Base-by-base conservation (phyloP, 1,284 basidiomycete genomes). In the Ustilago esculenta region DNA sequence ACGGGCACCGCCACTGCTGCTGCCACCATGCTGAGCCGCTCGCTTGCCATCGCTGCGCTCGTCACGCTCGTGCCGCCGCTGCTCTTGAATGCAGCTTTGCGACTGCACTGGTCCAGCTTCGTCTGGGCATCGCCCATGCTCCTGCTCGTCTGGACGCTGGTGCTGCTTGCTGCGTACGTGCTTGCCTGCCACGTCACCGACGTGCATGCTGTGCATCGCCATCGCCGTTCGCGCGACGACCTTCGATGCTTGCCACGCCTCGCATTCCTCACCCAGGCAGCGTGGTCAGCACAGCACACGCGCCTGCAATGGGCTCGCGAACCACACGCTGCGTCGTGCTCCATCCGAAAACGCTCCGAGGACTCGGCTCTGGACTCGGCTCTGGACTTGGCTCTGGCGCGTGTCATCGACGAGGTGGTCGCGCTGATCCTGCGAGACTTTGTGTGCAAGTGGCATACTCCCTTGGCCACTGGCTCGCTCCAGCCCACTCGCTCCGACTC, bases 401-500 rank as follows among this genome's bases (percentile, higher is more conserved):
- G 29, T 10, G 55, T 55, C 11, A 39, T 54, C 7, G 61, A 75
- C 27, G 32, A 57, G 1, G 44, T 77, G 5, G 42, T 76, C 21
- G 35, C 44, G 27, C 52, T 74, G 9, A 66, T 75, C 25, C 42
- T 77, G n/a, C 69, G 74, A 21, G 76, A 77, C 56, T 77, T 77
- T 66, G 64, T 77, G 20, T n/a, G 40, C 41, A 68, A 60, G 17
- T 77, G 76, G 76, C 75, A 77, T 29, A 70, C 56, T 14, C 60
- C 66, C 3, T 39, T 77, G 3, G 51, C 68, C 12, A 41, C 58
- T 14, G 73, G 63, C 21, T 60, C 50, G 21, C 23, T 20, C 10
- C 29, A 61, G 4, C 56, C 57, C n/a, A 30, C 36, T 5, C 18
- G 8, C 23, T 18, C 20, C 12, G 58, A 63, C 6, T 86, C 89